A percentile compares a stretch with the other conserved stretches of the same genome.
Evolutionary conservation across 306 rosid genomes (phyloP).

Genomic region (Geum urbanum): DNA sequence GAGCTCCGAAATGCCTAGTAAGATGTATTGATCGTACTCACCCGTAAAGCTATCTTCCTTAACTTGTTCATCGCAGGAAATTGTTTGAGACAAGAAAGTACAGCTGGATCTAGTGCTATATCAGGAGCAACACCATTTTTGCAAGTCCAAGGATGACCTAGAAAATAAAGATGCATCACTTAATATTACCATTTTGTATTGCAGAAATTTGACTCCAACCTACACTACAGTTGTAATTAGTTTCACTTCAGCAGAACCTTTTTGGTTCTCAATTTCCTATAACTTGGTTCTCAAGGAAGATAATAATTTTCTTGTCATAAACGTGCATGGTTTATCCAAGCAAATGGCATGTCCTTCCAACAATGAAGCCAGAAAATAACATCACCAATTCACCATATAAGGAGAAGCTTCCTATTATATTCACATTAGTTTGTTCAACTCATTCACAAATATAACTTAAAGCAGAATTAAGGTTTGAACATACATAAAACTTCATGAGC

Average conservation of each 20-base stretch:
- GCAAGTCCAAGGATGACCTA: slow-evolving; percentile 99
- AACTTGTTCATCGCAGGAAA: slow-evolving; percentile 99
- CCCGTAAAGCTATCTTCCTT: slow-evolving; percentile 98
- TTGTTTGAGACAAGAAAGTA: slow-evolving; percentile 95
- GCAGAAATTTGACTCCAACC: background rate
- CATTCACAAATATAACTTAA: slow-evolving; percentile 1
- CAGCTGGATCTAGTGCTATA: slow-evolving; percentile 93
- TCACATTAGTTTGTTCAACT: slow-evolving; percentile 9
- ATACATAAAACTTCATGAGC: slow-evolving; percentile 92
- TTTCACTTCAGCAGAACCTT: slow-evolving; percentile 5
- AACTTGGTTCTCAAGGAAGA: background rate
- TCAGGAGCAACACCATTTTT: slow-evolving; percentile 99
- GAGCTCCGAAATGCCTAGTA: background rate
- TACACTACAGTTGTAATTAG: slow-evolving; percentile 15
- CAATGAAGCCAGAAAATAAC: background rate
- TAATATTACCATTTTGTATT: slow-evolving; percentile 18
- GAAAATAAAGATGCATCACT: slow-evolving; percentile 25
- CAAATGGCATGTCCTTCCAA: slow-evolving; percentile 6
- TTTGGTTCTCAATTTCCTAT: background rate
- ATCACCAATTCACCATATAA: background rate
- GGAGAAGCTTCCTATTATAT: slow-evolving; percentile 3
- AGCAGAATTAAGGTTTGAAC: slow-evolving; percentile 35
- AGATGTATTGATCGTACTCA: slow-evolving; percentile 30
- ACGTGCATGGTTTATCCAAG: background rate
- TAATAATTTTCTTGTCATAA: background rate